Base-by-base conservation (phyloP, 768 basidiomycete species). In the Dendrothele bispora region DNA sequence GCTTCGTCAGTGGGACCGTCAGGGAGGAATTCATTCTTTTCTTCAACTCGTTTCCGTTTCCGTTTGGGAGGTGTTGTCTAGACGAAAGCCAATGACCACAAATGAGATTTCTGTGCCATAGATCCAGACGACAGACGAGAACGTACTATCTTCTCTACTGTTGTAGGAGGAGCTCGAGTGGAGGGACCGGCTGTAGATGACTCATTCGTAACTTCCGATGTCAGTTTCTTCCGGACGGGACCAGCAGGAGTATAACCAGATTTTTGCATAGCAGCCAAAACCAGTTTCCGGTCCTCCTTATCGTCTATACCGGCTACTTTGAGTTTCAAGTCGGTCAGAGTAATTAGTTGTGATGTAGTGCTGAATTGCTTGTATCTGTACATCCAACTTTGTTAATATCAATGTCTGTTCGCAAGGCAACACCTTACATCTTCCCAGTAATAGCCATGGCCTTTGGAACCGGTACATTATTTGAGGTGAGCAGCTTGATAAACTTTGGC, bases 281-380 rank as follows among this genome's bases (percentile, higher is more conserved):
- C 66, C 15, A 74, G 65, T 56, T 75, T 85, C 17, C 91, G 70
- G 39, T 82, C 74, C 17, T 86, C 85, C 56, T 86, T 85, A 49
- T 78, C 78, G 7, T 73, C 70, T 17, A 94, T 59, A 0, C 87
- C 87, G 12, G 79, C 64, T 4, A 71, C 68, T 15, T 68, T 66
- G 18, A 94, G 73, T 57, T 82, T 83, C 11, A 68, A 52, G 42
- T 89, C 80, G 24, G 77, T 82, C 27, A 94, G 68, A 44, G 72
- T 70, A 2, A 67, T 62, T 7, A 93, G 76, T 53, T 75, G 71
- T 15, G 73, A 62, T 4, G 80, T 75, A 0, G 88, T 86, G 55
- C 83, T 84, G 59, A 75, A 77, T 20, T 80, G 72, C 58, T 86
- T 89, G 66, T 88, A 91, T 53, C 89, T 91, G 62, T 37, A 32